A percentile compares a stretch with the other conserved stretches of the same genome.
Evolutionary conservation across 192 early-diverging fungal species (phyloP).

Genomic region (Rhizophagus prolifer): DNA sequence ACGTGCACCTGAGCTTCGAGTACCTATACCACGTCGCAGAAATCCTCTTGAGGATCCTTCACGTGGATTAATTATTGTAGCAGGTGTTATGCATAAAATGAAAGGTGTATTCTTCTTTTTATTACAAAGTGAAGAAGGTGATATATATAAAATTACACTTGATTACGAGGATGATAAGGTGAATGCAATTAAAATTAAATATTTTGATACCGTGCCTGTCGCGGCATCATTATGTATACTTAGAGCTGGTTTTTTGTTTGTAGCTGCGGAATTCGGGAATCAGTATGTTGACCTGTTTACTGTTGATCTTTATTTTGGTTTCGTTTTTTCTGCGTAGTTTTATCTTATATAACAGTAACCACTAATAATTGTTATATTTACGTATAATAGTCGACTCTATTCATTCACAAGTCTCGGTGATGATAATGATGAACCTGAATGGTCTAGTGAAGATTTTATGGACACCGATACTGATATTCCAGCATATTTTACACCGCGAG

Average conservation of each 20-base stretch:
- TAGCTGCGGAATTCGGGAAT: slow-evolving; percentile 87
- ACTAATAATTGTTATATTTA: too few species aligned
- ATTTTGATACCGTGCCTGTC: slow-evolving; percentile 93
- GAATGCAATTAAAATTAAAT: slow-evolving; percentile 78
- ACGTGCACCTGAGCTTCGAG: slow-evolving; percentile 56
- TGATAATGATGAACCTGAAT: slow-evolving; percentile 82
- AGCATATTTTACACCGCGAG: slow-evolving; percentile 72
- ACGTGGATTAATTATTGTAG: slow-evolving; percentile 76
- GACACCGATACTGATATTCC: slow-evolving; percentile 51
- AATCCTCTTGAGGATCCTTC: slow-evolving; percentile 63
- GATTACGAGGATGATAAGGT: slow-evolving; percentile 66
- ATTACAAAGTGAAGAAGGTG: slow-evolving; percentile 88
- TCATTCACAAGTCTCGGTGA: slow-evolving; percentile 94
- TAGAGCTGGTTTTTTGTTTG: slow-evolving; percentile 93
- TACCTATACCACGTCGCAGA: slow-evolving; percentile 81
- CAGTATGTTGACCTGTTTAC: slow-evolving; percentile 65
- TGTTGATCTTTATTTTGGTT: neutral
- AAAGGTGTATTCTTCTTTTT: slow-evolving; percentile 91
- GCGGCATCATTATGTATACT: slow-evolving; percentile 79
- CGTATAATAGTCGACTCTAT: slow-evolving; percentile 67
- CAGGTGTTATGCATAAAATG: slow-evolving; percentile 87
- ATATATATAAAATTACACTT: slow-evolving; percentile 91
- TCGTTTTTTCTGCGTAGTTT: too few species aligned
- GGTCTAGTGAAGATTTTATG: slow-evolving; percentile 67
- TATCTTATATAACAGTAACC: too few species aligned